These are phyloP conservation scores for Ilyonectria robusta DNA, from an alignment of 2,329 filamentous ascomycete species.

Conservation along the genomic window DNA sequence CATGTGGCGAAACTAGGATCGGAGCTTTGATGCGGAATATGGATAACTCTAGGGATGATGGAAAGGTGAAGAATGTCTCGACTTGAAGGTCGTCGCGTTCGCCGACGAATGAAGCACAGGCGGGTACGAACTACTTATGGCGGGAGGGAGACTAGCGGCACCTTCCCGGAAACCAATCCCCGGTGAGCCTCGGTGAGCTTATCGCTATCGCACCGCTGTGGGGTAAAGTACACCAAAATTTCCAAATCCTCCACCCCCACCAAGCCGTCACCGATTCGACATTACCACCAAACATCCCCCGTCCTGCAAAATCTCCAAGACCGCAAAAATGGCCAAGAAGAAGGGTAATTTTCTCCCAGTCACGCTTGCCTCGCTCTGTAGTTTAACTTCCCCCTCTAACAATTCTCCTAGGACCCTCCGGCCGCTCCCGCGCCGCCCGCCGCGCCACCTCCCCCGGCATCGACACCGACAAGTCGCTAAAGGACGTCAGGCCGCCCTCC, in stretches of 20 bases:
- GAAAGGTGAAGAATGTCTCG: neutral
- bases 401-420: constrained; percentile 66
- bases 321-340: constrained; percentile 51
- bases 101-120: neutral
- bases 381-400: constrained; percentile 20
- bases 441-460: constrained; percentile 80
- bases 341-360: constrained; percentile 38
- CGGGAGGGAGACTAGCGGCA: constrained; percentile 3
- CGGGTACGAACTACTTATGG: constrained; percentile 4
- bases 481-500: constrained; percentile 67
- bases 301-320: constrained; percentile 9
- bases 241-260: constrained; percentile 42
- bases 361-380: too few relatives aligned
- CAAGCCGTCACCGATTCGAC: constrained; percentile 35
- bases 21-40: neutral
- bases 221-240: constrained; percentile 44
- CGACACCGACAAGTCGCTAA: constrained; percentile 80
- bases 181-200: constrained; percentile 42
- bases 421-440: constrained; percentile 82
- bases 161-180: constrained; percentile 16
- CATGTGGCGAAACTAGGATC: neutral
- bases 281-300: constrained; percentile 24
- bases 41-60: neutral
- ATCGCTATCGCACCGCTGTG: constrained; percentile 37
- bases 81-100: neutral